Conservation (phyloP, 2,329 filamentous ascomycete genomes). For the Xylaria sp. region DNA sequence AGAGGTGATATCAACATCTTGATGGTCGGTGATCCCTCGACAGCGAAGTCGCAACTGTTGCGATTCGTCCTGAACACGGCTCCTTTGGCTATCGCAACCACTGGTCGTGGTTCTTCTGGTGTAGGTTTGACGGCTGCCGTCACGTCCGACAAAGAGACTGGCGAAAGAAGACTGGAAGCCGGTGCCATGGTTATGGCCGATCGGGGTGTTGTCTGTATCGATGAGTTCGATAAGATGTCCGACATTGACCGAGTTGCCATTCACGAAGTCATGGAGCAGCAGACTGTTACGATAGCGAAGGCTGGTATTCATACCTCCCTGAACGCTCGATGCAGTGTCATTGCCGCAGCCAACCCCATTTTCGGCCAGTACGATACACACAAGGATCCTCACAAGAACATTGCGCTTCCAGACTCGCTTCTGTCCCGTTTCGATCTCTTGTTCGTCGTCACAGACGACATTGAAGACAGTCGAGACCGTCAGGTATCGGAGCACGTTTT, state of each 20-base stretch:
- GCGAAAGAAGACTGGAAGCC: slow-evolving; percentile 87
- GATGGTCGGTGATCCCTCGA: slow-evolving; percentile 98
- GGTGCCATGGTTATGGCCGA: slow-evolving; percentile 99
- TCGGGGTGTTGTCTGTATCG: slow-evolving; percentile 95
- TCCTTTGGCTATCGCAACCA: slow-evolving; percentile 92
- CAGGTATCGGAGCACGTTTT: slow-evolving; percentile 94
- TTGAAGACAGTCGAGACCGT: slow-evolving; percentile 86
- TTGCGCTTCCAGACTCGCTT: slow-evolving; percentile 91
- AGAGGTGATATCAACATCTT: slow-evolving; percentile 98
- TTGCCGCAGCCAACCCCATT: slow-evolving; percentile 94
- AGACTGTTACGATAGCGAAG: slow-evolving; percentile 98
- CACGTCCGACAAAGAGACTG: slow-evolving; percentile 94
- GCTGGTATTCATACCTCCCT: slow-evolving; percentile 96
- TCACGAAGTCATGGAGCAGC: slow-evolving; percentile 99
- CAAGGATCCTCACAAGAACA: slow-evolving; percentile 98
- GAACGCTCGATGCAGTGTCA: slow-evolving; percentile 92
- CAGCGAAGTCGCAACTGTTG: slow-evolving; percentile 95
- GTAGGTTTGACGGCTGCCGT: slow-evolving; percentile 97
- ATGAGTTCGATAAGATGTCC: slow-evolving; percentile 99
- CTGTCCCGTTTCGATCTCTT: slow-evolving; percentile 97
- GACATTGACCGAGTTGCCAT: slow-evolving; percentile 97
- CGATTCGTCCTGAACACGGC: slow-evolving; percentile 97
- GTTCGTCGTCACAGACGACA: slow-evolving; percentile 96
- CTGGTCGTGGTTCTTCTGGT: slow-evolving; percentile 91
- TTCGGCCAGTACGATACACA: slow-evolving; percentile 98